Percentiles rank a stretch among this genome's conserved stretches.
These are phyloP conservation scores for Puccinia coronata DNA, from an alignment of 1,284 basidiomycete species.

Conservation along the genomic window DNA sequence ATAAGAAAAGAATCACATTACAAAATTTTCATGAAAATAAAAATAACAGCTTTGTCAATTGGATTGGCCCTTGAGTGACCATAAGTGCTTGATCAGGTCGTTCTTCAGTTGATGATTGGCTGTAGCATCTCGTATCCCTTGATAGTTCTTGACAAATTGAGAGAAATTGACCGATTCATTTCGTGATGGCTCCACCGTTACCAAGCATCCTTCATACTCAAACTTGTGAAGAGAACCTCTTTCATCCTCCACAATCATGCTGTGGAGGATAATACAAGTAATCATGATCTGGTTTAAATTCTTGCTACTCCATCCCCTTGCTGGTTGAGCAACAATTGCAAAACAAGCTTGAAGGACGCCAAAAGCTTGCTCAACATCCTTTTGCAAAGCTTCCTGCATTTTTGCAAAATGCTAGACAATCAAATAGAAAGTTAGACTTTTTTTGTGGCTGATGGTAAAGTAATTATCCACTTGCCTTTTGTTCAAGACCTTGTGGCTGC, in stretches of 20 bases:
- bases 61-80: not conserved
- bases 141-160: not conserved
- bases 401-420: not conserved
- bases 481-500: not conserved
- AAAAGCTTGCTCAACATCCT: not conserved
- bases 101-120: not conserved
- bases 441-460: too few relatives aligned
- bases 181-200: not conserved
- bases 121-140: not conserved
- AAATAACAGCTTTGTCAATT: too few relatives aligned
- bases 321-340: not conserved
- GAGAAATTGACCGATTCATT: not conserved
- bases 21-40: too few relatives aligned
- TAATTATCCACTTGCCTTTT: not conserved
- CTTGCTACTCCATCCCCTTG: not conserved
- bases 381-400: not conserved
- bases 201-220: not conserved
- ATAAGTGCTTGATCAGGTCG: not conserved
- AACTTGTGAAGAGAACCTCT: too few relatives aligned
- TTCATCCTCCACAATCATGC: too few relatives aligned
- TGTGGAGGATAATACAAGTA: too few relatives aligned
- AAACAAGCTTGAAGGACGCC: not conserved
- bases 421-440: too few relatives aligned
- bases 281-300: not conserved
- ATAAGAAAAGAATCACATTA: too few relatives aligned